A percentile compares a stretch with the other conserved stretches of the same genome.
Evolutionary conservation across 1,139 yeast species (phyloP).

Genomic region (Wickerhamomyces sp.): DNA sequence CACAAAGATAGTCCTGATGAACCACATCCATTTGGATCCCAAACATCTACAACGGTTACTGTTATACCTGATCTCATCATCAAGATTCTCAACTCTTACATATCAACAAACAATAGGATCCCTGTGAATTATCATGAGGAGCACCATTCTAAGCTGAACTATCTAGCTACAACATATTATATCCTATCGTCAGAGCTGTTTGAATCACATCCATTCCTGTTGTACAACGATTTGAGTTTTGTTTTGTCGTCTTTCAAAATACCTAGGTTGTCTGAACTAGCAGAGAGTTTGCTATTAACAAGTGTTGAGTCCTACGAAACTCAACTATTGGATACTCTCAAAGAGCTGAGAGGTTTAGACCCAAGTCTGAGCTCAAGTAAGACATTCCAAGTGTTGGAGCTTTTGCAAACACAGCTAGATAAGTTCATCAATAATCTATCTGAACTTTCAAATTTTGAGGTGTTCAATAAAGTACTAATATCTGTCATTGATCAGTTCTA

Average conservation of each 20-base stretch:
- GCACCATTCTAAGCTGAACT: constrained; percentile 14
- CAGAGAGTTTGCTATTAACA: constrained; percentile 12
- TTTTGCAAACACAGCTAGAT: constrained; percentile 10
- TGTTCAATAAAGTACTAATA: constrained; percentile 8
- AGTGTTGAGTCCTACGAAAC: constrained; percentile 10
- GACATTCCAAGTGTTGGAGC: constrained; percentile 11
- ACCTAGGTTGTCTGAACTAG: constrained; percentile 12
- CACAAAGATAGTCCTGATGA: too few species aligned
- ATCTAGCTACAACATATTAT: constrained; percentile 14
- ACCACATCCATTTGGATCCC: too few species aligned
- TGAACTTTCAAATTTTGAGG: constrained; percentile 6
- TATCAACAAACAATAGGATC: constrained; percentile 6
- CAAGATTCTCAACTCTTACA: constrained; percentile 14
- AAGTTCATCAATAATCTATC: constrained; percentile 5
- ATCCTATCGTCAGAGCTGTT: constrained; percentile 13
- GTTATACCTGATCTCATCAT: constrained; percentile 13
- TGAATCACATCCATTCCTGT: constrained; percentile 9
- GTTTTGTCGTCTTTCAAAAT: constrained; percentile 3
- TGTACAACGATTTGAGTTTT: constrained; percentile 18
- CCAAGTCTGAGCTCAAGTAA: constrained; percentile 13
- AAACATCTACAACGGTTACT: background rate
- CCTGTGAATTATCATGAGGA: constrained; percentile 11
- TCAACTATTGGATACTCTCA: constrained; percentile 4
- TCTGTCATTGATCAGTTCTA: constrained; percentile 22
- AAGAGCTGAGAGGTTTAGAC: constrained; percentile 11